Percentiles rank a stretch among this genome's conserved stretches.
phyloP scores from a whole-genome alignment of 176 grass and related monocot genomes.

The Oryza rufipogon region DNA sequence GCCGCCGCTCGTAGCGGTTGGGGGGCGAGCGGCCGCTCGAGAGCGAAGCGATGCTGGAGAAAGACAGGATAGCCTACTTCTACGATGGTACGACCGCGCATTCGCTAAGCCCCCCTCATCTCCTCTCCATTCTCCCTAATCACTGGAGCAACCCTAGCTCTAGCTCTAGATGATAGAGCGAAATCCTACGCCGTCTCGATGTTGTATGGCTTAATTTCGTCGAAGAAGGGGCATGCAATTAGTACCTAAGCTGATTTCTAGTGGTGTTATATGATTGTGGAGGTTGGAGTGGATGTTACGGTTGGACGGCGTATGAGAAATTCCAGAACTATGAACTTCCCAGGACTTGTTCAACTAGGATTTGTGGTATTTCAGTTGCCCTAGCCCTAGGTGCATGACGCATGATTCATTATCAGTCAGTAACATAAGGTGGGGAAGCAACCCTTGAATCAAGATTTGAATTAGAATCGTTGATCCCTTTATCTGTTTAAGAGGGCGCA shows the following conservation, averaged over 20 bases:
- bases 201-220: not conserved
- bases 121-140: not conserved
- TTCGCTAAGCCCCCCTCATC: slow-evolving; percentile 19
- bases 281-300: not conserved
- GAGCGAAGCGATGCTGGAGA: slow-evolving; percentile 61
- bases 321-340: not conserved
- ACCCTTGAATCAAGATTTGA: not conserved
- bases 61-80: slow-evolving; percentile 95
- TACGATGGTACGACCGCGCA: slow-evolving; percentile 67
- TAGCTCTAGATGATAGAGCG: not conserved
- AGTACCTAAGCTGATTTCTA: not conserved
- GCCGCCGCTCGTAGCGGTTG: not conserved
- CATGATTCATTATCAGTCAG: not conserved
- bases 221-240: not conserved
- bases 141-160: slow-evolving; percentile 15
- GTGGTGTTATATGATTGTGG: not conserved
- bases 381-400: not conserved
- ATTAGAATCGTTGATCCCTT: not conserved
- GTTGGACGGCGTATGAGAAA: not conserved
- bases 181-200: not conserved
- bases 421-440: not conserved
- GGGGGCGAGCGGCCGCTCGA: not conserved
- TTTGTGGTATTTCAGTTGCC: not conserved
- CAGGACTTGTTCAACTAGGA: slow-evolving; percentile 1
- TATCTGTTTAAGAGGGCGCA: not conserved